Percentiles rank a stretch among this genome's conserved stretches.
Conservation (phyloP, 148 eudicot species). For the Talinum fruticosum region DNA sequence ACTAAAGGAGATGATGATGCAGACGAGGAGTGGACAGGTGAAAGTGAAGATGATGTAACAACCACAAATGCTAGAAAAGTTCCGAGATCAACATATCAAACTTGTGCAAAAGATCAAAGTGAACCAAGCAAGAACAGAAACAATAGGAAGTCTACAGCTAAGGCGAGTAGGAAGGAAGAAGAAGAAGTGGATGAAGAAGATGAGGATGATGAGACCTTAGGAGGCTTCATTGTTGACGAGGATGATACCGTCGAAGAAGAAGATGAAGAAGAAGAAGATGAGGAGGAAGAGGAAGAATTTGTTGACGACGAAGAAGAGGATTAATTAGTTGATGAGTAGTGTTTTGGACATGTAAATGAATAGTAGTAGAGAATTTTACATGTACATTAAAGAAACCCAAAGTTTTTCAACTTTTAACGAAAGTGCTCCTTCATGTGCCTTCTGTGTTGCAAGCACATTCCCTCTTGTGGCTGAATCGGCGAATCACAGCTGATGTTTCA, state of each 20-base stretch:
- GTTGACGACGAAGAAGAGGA: conserved; percentile 36
- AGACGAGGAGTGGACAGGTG: conserved; percentile 86
- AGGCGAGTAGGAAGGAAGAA: conserved; percentile 21
- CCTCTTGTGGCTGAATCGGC: not conserved
- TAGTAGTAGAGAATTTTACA: not conserved
- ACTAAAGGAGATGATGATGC: conserved; percentile 35
- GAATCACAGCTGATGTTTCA: not conserved
- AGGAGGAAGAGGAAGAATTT: conserved; percentile 43
- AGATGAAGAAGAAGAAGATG: conserved; percentile 25
- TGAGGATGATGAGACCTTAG: conserved; percentile 71
- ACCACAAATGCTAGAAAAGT: conserved; percentile 42
- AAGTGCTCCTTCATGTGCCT: not conserved
- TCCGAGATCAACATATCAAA: conserved; percentile 46
- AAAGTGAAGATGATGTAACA: conserved; percentile 59
- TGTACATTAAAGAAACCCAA: not conserved
- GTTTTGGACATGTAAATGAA: not conserved
- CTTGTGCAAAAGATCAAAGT: conserved; percentile 60
- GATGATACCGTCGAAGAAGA: conserved; percentile 41
- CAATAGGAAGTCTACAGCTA: conserved; percentile 16
- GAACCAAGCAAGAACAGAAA: conserved; percentile 23
- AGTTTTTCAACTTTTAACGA: not conserved
- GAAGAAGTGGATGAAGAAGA: conserved; percentile 50
- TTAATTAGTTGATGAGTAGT: not conserved
- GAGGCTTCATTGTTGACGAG: conserved; percentile 80
- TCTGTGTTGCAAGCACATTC: not conserved